These are phyloP conservation scores for Pseudomonodictys pantanalensis DNA, from an alignment of 495 filamentous ascomycete species.

Conservation along the genomic window DNA sequence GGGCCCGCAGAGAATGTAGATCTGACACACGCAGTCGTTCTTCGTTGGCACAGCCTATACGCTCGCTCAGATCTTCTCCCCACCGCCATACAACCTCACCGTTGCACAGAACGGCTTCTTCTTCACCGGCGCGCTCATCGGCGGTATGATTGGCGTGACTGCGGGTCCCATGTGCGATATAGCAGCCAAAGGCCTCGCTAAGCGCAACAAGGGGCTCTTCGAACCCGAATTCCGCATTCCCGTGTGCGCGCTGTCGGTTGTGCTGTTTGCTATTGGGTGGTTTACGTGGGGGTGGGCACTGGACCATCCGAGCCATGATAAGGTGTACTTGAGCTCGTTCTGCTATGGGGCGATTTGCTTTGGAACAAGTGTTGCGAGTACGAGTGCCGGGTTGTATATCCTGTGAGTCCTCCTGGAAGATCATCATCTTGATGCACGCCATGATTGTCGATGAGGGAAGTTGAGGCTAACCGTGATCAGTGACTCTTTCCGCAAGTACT, in stretches of 20 bases:
- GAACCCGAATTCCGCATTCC: conserved; percentile 23
- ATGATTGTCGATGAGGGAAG: not conserved
- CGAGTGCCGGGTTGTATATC: conserved; percentile 23
- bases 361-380: conserved; percentile 19
- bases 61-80: conserved; percentile 22
- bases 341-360: conserved; percentile 22
- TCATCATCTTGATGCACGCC: not conserved
- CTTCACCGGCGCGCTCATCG: conserved; percentile 24
- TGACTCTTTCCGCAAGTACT: conserved; percentile 17
- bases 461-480: not conserved
- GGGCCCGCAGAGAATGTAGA: not conserved
- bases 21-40: conserved; percentile 14
- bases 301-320: not conserved
- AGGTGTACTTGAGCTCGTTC: conserved; percentile 8
- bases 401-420: conserved; percentile 6
- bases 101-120: conserved; percentile 26
- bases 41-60: conserved; percentile 25
- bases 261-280: conserved; percentile 21
- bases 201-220: conserved; percentile 10
- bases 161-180: conserved; percentile 20
- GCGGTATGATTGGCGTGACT: conserved; percentile 17
- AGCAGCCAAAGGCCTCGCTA: not conserved
- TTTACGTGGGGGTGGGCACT: conserved; percentile 20
- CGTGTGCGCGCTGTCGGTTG: conserved; percentile 11
- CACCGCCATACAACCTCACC: conserved; percentile 18